Conservation (phyloP, 2,329 filamentous ascomycete genomes). For the Epichloe scottii region DNA sequence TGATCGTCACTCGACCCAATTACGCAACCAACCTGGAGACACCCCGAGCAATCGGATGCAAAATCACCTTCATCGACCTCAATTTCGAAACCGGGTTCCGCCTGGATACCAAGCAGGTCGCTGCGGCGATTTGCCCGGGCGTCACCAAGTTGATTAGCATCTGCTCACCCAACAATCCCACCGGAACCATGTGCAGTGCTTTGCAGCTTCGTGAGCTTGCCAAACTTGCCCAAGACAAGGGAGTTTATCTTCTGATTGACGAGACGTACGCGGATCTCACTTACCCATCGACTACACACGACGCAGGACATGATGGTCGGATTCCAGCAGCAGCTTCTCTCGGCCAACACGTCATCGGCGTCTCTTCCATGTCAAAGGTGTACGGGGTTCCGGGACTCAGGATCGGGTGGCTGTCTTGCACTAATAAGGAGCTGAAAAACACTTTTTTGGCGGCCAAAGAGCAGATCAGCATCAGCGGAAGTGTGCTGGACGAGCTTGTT, state of each 20-base stretch:
- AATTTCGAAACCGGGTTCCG: constrained; percentile 10
- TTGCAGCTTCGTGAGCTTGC: constrained; percentile 4
- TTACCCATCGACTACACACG: constrained; percentile 1
- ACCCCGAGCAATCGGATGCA: constrained; percentile 12
- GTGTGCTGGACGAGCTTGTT: constrained; percentile 12
- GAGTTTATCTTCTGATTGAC: constrained; percentile 10
- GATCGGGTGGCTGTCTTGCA: constrained; percentile 11
- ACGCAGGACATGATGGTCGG: neutral
- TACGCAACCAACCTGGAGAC: constrained; percentile 14
- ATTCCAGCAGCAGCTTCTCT: constrained; percentile 9
- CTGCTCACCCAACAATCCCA: constrained; percentile 13
- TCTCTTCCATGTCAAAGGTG: constrained; percentile 13
- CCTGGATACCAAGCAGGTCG: constrained; percentile 7
- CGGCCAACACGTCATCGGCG: constrained; percentile 10
- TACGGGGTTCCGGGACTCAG: constrained; percentile 13
- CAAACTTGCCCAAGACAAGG: constrained; percentile 7
- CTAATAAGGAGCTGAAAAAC: constrained; percentile 9
- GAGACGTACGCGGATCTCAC: constrained; percentile 13
- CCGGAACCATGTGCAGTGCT: constrained; percentile 7
- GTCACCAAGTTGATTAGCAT: constrained; percentile 12
- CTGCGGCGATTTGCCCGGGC: constrained; percentile 7
- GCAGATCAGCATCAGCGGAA: constrained; percentile 13
- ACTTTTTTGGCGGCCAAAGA: constrained; percentile 14
- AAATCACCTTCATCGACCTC: constrained; percentile 12
- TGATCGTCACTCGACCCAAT: constrained; percentile 13